Evolutionary conservation across 805 yeast genomes (phyloP).

Genomic region (Jamesozyma spencerorum): DNA sequence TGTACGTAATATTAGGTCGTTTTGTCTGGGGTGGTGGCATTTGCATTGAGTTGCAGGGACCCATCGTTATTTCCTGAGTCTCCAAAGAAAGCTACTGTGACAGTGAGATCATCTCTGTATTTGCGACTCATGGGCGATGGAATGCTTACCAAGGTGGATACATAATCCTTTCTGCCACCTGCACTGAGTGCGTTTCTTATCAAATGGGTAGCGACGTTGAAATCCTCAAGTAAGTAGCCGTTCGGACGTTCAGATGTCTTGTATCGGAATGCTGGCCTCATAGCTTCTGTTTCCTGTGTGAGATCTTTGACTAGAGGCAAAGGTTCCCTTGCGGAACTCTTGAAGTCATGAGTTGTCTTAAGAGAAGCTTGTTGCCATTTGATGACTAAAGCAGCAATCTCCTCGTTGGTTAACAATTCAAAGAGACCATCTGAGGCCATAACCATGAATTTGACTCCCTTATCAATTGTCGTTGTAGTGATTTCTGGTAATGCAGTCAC

Average conservation of each 20-base stretch:
- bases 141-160: constrained; percentile 77
- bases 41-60: constrained; percentile 15
- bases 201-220: constrained; percentile 84
- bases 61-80: constrained; percentile 25
- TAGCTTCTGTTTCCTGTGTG: constrained; percentile 44
- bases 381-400: constrained; percentile 83
- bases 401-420: constrained; percentile 86
- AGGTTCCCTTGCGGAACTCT: too few relatives aligned
- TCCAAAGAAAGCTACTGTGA: constrained; percentile 90
- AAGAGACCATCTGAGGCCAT: constrained; percentile 91
- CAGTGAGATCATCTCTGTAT: constrained; percentile 92
- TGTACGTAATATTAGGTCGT: not conserved
- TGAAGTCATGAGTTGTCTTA: too few relatives aligned
- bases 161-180: constrained; percentile 78
- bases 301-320: constrained; percentile 58
- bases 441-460: constrained; percentile 73
- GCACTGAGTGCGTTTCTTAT: constrained; percentile 90
- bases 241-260: constrained; percentile 18
- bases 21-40: constrained; percentile 18
- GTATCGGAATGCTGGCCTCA: constrained; percentile 69
- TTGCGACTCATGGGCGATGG: constrained; percentile 87
- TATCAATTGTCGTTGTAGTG: constrained; percentile 67
- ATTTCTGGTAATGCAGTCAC: constrained; percentile 95
- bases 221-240: constrained; percentile 63
- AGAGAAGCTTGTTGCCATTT: constrained; percentile 89